Percentiles rank a stretch among this genome's conserved stretches.
Evolutionary conservation across 768 basidiomycete species (phyloP).

Genomic region (Omphalotus guepiniiformis): DNA sequence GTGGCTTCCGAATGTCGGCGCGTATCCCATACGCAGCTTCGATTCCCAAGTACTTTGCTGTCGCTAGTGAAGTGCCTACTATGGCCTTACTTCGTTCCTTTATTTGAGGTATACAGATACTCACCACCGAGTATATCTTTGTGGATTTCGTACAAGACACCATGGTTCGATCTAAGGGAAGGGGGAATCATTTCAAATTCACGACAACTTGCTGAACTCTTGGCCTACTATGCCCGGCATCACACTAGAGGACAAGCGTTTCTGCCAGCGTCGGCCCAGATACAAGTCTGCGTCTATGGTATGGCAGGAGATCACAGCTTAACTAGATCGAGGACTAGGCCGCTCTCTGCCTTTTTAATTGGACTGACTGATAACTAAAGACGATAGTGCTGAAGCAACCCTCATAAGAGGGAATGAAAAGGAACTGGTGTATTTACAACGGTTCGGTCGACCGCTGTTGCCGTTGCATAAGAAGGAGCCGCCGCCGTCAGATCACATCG

Average conservation of each 20-base stretch:
- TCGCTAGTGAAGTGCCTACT: constrained; percentile 46
- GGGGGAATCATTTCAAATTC: constrained; percentile 35
- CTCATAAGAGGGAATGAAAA: constrained; percentile 40
- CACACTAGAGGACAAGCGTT: constrained; percentile 33
- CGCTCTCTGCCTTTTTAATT: constrained; percentile 27
- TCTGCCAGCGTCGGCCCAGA: constrained; percentile 48
- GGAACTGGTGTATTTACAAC: constrained; percentile 43
- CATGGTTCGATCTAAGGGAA: constrained; percentile 32
- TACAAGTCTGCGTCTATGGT: constrained; percentile 40
- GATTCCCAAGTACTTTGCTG: constrained; percentile 31
- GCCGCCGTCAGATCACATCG: constrained; percentile 38
- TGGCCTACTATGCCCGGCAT: constrained; percentile 34
- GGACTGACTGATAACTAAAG: constrained; percentile 34
- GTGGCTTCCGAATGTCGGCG: constrained; percentile 36
- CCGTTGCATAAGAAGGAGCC: constrained; percentile 43
- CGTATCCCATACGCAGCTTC: constrained; percentile 36
- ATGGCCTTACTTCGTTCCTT: constrained; percentile 34
- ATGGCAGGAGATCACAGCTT: constrained; percentile 41
- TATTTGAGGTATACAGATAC: constrained; percentile 39
- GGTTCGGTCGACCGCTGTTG: constrained; percentile 43
- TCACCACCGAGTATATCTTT: constrained; percentile 44
- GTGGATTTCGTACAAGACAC: constrained; percentile 41
- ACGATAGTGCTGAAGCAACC: constrained; percentile 37
- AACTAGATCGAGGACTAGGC: constrained; percentile 46
- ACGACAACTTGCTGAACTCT: constrained; percentile 43